These are phyloP conservation scores for Globisporangium alternatum DNA, from an alignment of 352 stramenopile genomes.

Conservation along the genomic window DNA sequence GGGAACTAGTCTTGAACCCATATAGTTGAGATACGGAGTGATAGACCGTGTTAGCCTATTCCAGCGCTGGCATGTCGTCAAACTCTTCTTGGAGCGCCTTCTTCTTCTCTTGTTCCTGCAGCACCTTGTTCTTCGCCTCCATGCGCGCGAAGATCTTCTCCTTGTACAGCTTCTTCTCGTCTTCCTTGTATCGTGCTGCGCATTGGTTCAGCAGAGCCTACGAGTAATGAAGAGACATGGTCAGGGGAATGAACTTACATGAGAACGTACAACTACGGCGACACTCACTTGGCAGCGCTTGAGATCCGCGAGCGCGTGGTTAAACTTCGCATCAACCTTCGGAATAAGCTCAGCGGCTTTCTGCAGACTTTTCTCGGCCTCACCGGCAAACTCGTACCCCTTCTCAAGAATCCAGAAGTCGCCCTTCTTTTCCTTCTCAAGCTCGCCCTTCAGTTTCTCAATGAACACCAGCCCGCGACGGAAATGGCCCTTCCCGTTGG, in stretches of 20 bases:
- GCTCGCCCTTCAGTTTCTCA: conserved; percentile 76
- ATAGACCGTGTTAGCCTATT: conserved; percentile 23
- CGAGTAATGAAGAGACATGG: conserved; percentile 6
- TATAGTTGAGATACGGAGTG: too few species aligned
- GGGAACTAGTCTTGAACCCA: too few species aligned
- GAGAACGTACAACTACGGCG: not conserved
- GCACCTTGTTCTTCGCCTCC: conserved; percentile 75
- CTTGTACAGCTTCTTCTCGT: conserved; percentile 87
- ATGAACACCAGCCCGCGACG: conserved; percentile 74
- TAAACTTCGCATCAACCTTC: conserved; percentile 46
- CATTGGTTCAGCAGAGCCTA: conserved; percentile 56
- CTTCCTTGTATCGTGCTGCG: conserved; percentile 74
- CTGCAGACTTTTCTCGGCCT: conserved; percentile 72
- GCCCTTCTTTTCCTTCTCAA: conserved; percentile 75
- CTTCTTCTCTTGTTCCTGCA: conserved; percentile 66
- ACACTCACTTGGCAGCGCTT: conserved; percentile 54
- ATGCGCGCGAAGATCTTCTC: conserved; percentile 87
- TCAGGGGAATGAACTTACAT: not conserved
- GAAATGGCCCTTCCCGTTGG: conserved; percentile 75
- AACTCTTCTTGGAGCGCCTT: conserved; percentile 70
- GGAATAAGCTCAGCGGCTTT: conserved; percentile 51
- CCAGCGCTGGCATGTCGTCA: conserved; percentile 79
- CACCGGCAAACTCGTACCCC: conserved; percentile 62
- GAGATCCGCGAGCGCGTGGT: conserved; percentile 55
- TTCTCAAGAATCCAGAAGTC: conserved; percentile 89